phyloP scores from a whole-genome alignment of 2,329 filamentous ascomycete genomes.

The Fusarium pseudonygamai region DNA sequence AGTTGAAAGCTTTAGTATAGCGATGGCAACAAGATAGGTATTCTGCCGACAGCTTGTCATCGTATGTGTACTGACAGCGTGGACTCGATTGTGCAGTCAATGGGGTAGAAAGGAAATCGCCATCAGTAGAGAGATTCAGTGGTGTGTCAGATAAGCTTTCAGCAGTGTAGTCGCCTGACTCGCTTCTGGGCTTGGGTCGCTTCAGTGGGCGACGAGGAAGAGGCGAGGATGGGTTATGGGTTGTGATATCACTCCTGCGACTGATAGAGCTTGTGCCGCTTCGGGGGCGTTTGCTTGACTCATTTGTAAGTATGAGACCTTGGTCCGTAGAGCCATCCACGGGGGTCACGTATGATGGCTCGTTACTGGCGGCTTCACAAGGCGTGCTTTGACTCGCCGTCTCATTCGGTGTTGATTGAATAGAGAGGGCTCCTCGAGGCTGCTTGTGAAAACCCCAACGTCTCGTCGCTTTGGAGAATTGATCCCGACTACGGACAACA shows the following conservation, averaged over 20 bases:
- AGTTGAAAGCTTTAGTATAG: not conserved
- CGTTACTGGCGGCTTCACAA: not conserved
- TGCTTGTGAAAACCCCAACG: slow-evolving; percentile 6
- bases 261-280: not conserved
- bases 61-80: not conserved
- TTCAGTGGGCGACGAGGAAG: not conserved
- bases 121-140: not conserved
- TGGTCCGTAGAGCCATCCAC: not conserved
- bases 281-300: not conserved
- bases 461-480: slow-evolving; percentile 4
- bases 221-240: not conserved
- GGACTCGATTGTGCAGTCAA: not conserved
- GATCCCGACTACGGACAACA: not conserved
- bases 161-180: not conserved
- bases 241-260: not conserved
- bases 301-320: not conserved
- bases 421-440: not conserved
- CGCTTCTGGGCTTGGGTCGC: not conserved
- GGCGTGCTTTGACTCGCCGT: not conserved
- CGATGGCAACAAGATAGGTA: not conserved
- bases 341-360: rapidly evolving
- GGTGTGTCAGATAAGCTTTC: not conserved
- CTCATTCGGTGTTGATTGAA: too few species aligned
- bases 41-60: not conserved
- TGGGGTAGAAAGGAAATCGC: not conserved